These are phyloP conservation scores for Laetiporus sulphureus DNA, from an alignment of 1,284 basidiomycete genomes.

Conservation along the genomic window DNA sequence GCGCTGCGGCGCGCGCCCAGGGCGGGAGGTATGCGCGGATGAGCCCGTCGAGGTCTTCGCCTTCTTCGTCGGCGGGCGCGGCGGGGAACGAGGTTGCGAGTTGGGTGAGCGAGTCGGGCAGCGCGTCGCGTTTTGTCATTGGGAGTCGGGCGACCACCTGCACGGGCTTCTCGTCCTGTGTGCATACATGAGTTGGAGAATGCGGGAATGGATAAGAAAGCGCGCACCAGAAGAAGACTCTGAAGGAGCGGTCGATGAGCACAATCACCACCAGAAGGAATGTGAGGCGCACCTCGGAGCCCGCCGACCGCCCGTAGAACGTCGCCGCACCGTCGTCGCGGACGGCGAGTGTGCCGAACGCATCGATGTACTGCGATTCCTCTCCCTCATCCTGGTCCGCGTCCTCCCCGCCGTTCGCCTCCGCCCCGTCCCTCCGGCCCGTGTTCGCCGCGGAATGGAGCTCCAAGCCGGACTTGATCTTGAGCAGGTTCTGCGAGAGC, in stretches of 20 bases:
- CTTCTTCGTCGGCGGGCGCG: slow-evolving; percentile 23
- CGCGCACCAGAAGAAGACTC: slow-evolving; percentile 28
- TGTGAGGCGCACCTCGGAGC: slow-evolving; percentile 34
- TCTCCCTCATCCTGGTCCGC: slow-evolving; percentile 11
- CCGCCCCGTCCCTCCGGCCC: background rate
- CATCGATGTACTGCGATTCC: slow-evolving; percentile 19
- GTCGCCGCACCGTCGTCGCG: slow-evolving; percentile 54
- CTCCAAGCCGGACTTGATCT: slow-evolving; percentile 45
- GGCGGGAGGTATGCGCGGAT: slow-evolving; percentile 46
- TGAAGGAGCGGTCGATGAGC: slow-evolving; percentile 9
- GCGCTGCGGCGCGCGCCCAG: slow-evolving; percentile 45
- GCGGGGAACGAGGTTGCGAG: slow-evolving; percentile 52
- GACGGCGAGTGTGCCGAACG: slow-evolving; percentile 56
- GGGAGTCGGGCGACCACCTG: slow-evolving; percentile 4
- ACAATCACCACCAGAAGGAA: background rate
- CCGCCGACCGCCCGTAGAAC: slow-evolving; percentile 63
- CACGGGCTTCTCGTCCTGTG: slow-evolving; percentile 15
- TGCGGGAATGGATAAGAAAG: background rate
- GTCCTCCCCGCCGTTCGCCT: slow-evolving; percentile 2
- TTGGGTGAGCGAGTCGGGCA: slow-evolving; percentile 31
- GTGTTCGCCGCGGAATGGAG: slow-evolving; percentile 18
- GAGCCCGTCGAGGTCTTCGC: slow-evolving; percentile 37
- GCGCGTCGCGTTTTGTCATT: too few relatives aligned
- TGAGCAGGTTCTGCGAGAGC: slow-evolving; percentile 49
- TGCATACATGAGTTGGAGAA: background rate